A percentile compares a stretch with the other conserved stretches of the same genome.
phyloP scores from a whole-genome alignment of 2,329 filamentous ascomycete genomes.

The Aspergillus brasiliensis region DNA sequence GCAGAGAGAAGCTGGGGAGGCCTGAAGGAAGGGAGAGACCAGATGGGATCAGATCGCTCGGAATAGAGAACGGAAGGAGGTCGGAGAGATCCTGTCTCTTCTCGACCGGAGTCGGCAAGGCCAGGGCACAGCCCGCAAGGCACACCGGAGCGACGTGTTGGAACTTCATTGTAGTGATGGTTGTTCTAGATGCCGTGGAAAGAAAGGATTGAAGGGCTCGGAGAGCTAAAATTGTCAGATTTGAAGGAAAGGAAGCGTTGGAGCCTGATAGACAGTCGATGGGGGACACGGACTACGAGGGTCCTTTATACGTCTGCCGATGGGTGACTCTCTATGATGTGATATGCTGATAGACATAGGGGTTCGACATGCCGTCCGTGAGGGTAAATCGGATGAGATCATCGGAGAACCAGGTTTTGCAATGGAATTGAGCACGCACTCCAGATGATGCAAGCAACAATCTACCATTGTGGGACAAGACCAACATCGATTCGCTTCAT shows the following conservation, averaged over 20 bases:
- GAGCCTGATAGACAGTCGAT: neutral
- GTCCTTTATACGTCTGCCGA: neutral
- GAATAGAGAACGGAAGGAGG: neutral
- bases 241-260: conserved; percentile 9
- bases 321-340: neutral
- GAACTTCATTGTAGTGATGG: conserved; percentile 14
- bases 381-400: neutral
- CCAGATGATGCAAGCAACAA: neutral
- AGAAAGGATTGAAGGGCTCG: neutral
- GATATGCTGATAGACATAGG: neutral
- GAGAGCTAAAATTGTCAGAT: conserved; percentile 10
- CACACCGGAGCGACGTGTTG: conserved; percentile 10
- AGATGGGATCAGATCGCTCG: neutral
- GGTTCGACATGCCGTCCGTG: neutral
- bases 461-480: neutral
- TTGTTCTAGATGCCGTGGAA: neutral
- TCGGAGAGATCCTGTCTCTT: conserved; percentile 4
- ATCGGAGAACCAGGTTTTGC: neutral
- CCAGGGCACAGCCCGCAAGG: conserved; percentile 16
- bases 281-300: neutral
- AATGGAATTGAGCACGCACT: neutral
- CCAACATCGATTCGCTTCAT: neutral
- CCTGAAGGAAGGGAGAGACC: conserved; percentile 1
- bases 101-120: conserved; percentile 12
- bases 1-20: neutral